Evolutionary conservation across 2,329 filamentous ascomycete species (phyloP), one percentile per base, ranked within the genome.

Genomic region (Moelleriella libera): DNA sequence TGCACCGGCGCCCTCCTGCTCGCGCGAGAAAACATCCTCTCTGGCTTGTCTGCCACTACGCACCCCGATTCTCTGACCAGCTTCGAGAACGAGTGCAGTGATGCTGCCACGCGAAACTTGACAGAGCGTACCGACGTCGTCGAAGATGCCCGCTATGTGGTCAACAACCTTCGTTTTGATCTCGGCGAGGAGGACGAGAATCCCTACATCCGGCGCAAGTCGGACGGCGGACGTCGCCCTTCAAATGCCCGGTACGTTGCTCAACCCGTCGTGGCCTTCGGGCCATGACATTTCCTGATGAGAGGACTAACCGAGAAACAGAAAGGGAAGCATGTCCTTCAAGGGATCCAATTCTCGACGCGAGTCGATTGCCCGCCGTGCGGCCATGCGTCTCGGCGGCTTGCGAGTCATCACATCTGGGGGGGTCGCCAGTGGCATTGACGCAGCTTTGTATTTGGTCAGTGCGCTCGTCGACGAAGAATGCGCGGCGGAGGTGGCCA

Each of bases 131-230:
- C 85, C 57, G 85, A 92, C 59, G 83, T 92, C 53, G 76, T 90
- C 59, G 85, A 92, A 60, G 82, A 86, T 53, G 74, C 75, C 59
- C 77, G 86, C 59, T 94, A 92, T 61, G 86, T 94, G 21, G 87
- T 94, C 63, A 94, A 94, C 74, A 92, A 94, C 67, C 81, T 88
- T 50, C 83, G 87, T 56, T 94, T 90, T 63, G 86, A 92, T 57
- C 71, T 92, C 55, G 83, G 83, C 51, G 80, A 89, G 59, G 79
- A 85, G 59, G 84, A 89, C 52, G 82, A 88, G 65, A 90, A 87
- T 65, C 85, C 85, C 32, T 90, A 90, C 67, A 82, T 92, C 62
- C 76, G 85, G 58, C 80, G 77, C 70, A 85, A 83, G 73, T 78
- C 79, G 49, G 82, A 85, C 55, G 70, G 74, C 52, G 78, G 73